phyloP scores from a whole-genome alignment of 2,329 filamentous ascomycete genomes.

The Arthrobotrys entomopaga region DNA sequence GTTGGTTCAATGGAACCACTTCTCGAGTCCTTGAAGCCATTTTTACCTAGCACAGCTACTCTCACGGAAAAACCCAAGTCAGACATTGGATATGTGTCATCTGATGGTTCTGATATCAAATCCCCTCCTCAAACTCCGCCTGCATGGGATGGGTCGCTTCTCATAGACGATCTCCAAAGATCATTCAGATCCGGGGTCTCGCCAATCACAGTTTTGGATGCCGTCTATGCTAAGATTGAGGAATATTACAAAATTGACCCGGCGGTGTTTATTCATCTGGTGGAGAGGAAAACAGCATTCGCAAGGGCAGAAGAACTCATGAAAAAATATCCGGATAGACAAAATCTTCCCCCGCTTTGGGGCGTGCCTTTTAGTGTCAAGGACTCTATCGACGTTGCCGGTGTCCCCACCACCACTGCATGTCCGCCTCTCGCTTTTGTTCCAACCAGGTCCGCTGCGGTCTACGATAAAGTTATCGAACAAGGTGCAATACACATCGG shows the following conservation, averaged over 20 bases:
- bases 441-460: slow-evolving; percentile 62
- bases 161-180: slow-evolving; percentile 63
- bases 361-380: slow-evolving; percentile 70
- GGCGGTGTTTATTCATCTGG: slow-evolving; percentile 64
- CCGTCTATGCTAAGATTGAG: slow-evolving; percentile 65
- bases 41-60: slow-evolving; percentile 3
- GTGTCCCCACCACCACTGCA: slow-evolving; percentile 66
- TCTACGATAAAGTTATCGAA: slow-evolving; percentile 62
- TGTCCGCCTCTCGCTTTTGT: slow-evolving; percentile 65
- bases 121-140: slow-evolving; percentile 59
- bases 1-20: slow-evolving; percentile 56
- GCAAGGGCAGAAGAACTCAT: slow-evolving; percentile 61
- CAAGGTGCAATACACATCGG: slow-evolving; percentile 65
- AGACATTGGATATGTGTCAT: slow-evolving; percentile 57
- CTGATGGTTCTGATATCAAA: slow-evolving; percentile 48
- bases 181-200: slow-evolving; percentile 65
- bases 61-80: slow-evolving; percentile 29
- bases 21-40: slow-evolving; percentile 39
- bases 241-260: slow-evolving; percentile 62
- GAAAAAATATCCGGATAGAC: slow-evolving; percentile 60
- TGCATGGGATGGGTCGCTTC: slow-evolving; percentile 63
- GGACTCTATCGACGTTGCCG: slow-evolving; percentile 68
- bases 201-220: slow-evolving; percentile 64
- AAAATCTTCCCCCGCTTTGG: slow-evolving; percentile 65
- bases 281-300: slow-evolving; percentile 60